Base-by-base conservation (phyloP, 306 rosid species). In the Castanospermum australe region DNA sequence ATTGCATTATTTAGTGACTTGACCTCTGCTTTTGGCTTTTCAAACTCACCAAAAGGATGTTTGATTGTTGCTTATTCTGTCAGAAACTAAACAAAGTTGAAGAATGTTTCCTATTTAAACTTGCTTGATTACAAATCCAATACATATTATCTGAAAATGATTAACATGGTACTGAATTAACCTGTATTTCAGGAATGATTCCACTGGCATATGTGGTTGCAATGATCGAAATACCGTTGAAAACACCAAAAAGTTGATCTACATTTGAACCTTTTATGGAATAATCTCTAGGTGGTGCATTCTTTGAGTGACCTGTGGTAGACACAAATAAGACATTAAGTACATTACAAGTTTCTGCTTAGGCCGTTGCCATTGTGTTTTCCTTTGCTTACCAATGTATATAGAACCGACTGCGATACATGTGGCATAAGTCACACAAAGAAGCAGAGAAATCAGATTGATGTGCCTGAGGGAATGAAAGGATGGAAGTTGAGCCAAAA, bases 121-220 rank as follows among this genome's bases (percentile, higher is more conserved):
- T 67, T 66, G 38, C 32, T 56, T 70, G 71, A 64, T 64, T 15
- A 21, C 41, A 21, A 52, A 65, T 64, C 50, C 17, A 50, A 8
- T 25, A 64, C 20, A 21, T 64, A 33, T 51, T 63, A 1, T 14
- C 30, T 51, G 41, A 62, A 76, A 60, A 60, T 38, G 69, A 71
- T 17, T 9, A 55, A 67, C 39, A 71, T 64, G 83, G 13, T 73
- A 67, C 22, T 24, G 0, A 60, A 71, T 61, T 14, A 11, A 93
- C 98, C 87, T 92, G 98, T 41, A 94, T 90, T 83, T 94, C 97
- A 4, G 98, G 94, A 64, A 94, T 78, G 50, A 94, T 92, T 78
- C 97, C 97, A 81, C 92, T 82, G 2, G 92, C 96, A 61, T 86
- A 94, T 10, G 87, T 52, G 12, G 94, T 90, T 6, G 90, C 80